Evolutionary conservation across 805 yeast species (phyloP).

Genomic region (Starmerella riodocensis): DNA sequence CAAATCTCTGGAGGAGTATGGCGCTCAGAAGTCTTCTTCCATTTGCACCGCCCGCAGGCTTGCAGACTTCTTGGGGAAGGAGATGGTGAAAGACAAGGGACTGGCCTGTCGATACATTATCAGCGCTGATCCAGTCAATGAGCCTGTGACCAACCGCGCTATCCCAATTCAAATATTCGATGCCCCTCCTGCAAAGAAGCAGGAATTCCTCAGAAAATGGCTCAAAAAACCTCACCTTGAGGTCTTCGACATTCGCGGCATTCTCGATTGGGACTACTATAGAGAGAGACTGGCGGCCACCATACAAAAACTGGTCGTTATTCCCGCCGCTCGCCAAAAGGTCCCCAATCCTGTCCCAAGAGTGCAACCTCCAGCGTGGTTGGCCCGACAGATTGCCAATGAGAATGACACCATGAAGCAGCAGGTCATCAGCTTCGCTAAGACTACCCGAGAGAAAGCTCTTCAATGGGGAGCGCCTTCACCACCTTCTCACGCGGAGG

Average conservation of each 20-base stretch:
- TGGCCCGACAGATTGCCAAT: slow-evolving; percentile 46
- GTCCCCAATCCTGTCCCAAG: slow-evolving; percentile 87
- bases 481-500: slow-evolving; percentile 19
- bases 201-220: slow-evolving; percentile 74
- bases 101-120: slow-evolving; percentile 89
- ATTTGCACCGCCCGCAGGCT: slow-evolving; percentile 88
- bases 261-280: slow-evolving; percentile 90
- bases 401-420: slow-evolving; percentile 63
- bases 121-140: slow-evolving; percentile 63
- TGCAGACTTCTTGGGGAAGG: slow-evolving; percentile 90
- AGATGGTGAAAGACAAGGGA: slow-evolving; percentile 93
- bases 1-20: slow-evolving; percentile 79
- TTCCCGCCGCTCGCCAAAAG: slow-evolving; percentile 92
- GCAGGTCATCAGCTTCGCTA: slow-evolving; percentile 49
- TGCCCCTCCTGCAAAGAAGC: slow-evolving; percentile 58
- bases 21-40: slow-evolving; percentile 79
- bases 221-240: slow-evolving; percentile 61
- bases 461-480: slow-evolving; percentile 6
- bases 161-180: slow-evolving; percentile 92
- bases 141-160: slow-evolving; percentile 93
- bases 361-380: slow-evolving; percentile 90
- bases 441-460: slow-evolving; percentile 23
- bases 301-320: slow-evolving; percentile 84
- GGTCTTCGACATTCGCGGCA: slow-evolving; percentile 73
- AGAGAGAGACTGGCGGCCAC: slow-evolving; percentile 83